phyloP scores from a whole-genome alignment of 2,329 filamentous ascomycete species.

The Stagonosporopsis tanaceti region DNA sequence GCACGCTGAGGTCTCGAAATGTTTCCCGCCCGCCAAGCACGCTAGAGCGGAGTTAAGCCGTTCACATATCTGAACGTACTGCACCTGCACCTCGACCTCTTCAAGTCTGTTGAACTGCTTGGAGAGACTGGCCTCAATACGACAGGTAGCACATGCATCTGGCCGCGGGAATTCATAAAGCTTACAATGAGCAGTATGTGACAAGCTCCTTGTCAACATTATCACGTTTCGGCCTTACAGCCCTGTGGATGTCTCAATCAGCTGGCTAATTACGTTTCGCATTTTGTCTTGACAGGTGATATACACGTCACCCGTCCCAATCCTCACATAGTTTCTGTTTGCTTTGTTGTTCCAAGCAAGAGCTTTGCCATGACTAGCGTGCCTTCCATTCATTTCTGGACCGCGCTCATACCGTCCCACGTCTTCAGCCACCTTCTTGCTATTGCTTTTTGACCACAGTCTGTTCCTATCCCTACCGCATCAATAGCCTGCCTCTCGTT shows the following conservation, averaged over 20 bases:
- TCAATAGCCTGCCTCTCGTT: neutral
- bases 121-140: neutral
- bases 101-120: neutral
- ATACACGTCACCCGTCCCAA: neutral
- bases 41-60: constrained; percentile 13
- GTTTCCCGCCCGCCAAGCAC: constrained; percentile 14
- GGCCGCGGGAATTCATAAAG: too few species aligned
- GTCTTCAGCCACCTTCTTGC: neutral
- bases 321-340: neutral
- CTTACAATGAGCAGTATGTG: neutral
- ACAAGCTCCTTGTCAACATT: neutral
- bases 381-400: neutral
- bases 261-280: too few species aligned
- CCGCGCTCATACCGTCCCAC: neutral
- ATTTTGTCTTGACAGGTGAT: too few species aligned
- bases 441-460: neutral
- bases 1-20: constrained; percentile 13
- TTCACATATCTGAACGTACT: too few species aligned
- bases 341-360: neutral
- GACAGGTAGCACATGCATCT: neutral
- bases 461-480: neutral
- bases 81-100: neutral
- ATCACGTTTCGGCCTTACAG: too few species aligned
- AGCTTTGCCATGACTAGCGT: neutral
- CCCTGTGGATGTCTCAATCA: neutral